Evolutionary conservation across 148 eudicot species (phyloP).

Genomic region (Gaultheria prostrata): DNA sequence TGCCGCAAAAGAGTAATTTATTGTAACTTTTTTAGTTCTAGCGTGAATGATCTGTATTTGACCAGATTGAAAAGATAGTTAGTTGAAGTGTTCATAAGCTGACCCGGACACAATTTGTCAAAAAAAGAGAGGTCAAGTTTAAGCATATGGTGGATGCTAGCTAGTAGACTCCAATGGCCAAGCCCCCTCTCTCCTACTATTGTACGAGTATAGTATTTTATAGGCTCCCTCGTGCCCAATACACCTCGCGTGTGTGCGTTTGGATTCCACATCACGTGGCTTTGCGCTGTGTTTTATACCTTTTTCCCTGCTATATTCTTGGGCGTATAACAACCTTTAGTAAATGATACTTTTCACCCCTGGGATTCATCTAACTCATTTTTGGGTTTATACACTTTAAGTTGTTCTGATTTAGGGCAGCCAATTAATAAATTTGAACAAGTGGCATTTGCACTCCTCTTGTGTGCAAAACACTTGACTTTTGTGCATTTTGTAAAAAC

Average conservation of each 20-base stretch:
- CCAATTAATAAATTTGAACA: too few relatives aligned
- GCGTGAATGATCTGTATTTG: too few relatives aligned
- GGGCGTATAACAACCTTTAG: neutral
- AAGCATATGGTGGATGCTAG: neutral
- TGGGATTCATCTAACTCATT: neutral
- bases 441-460: too few relatives aligned
- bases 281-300: constrained; percentile 23
- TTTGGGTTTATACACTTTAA: neutral
- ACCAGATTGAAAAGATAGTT: neutral
- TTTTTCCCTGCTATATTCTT: constrained; percentile 14
- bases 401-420: neutral
- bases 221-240: neutral
- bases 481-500: too few relatives aligned
- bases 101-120: neutral
- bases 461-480: too few relatives aligned
- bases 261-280: constrained; percentile 26
- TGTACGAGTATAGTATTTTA: neutral
- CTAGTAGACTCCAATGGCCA: neutral
- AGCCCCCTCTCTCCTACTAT: neutral
- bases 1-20: too few relatives aligned
- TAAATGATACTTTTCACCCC: neutral
- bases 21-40: too few relatives aligned
- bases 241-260: neutral
- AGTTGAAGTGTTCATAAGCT: fast-evolving
- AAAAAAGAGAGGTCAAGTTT: neutral